Conservation (phyloP, 2,329 filamentous ascomycete species). For the Ophiostoma himal-ulmi region DNA sequence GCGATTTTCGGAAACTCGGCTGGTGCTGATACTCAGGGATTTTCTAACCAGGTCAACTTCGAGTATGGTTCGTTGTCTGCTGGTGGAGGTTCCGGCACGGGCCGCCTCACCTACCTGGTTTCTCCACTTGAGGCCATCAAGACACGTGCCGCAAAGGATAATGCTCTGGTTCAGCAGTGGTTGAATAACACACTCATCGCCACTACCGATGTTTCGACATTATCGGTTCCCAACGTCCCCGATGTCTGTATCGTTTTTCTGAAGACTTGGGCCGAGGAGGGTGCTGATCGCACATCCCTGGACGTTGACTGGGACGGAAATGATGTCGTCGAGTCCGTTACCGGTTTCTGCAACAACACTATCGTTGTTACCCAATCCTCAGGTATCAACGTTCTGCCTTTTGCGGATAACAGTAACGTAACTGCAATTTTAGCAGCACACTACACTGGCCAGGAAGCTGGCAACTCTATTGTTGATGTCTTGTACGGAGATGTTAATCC, state of each 20-base stretch:
- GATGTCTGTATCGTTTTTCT: constrained; percentile 79
- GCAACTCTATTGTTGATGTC: constrained; percentile 42
- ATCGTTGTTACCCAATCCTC: constrained; percentile 51
- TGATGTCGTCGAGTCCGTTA: constrained; percentile 63
- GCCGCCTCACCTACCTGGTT: constrained; percentile 75
- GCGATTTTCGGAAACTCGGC: constrained; percentile 54
- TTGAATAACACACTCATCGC: constrained; percentile 36
- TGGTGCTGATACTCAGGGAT: constrained; percentile 36
- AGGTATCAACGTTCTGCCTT: constrained; percentile 53
- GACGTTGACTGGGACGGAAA: constrained; percentile 55
- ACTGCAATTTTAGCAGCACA: constrained; percentile 51
- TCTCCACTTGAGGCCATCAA: constrained; percentile 56
- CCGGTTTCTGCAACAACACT: constrained; percentile 50
- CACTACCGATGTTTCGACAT: constrained; percentile 35
- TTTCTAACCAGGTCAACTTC: constrained; percentile 40
- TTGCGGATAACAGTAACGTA: constrained; percentile 43
- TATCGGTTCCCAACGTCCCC: constrained; percentile 43
- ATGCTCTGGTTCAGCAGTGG: constrained; percentile 49
- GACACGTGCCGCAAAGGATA: constrained; percentile 47
- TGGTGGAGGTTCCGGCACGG: constrained; percentile 83
- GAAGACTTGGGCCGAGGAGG: constrained; percentile 76
- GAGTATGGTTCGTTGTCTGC: constrained; percentile 76
- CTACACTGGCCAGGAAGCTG: constrained; percentile 51
- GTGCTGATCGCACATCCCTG: constrained; percentile 32
- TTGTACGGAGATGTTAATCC: constrained; percentile 45